phyloP scores from a whole-genome alignment of 78 protist species.

The Guillardia theta region DNA sequence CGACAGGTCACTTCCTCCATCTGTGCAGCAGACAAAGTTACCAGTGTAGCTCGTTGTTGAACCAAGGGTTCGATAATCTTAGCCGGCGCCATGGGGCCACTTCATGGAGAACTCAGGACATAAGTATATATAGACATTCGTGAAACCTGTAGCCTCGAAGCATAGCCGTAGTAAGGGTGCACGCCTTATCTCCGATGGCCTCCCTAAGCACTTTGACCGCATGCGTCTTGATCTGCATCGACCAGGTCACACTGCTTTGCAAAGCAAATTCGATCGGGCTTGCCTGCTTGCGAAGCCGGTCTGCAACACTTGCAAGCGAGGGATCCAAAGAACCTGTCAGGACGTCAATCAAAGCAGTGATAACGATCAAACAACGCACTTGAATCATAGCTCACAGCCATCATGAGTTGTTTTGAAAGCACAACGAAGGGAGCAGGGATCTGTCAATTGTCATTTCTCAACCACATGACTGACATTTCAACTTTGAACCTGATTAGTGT shows the following conservation, averaged over 20 bases:
- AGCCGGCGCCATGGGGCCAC: background rate
- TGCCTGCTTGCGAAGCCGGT: constrained; percentile 13
- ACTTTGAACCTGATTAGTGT: background rate
- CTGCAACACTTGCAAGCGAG: background rate
- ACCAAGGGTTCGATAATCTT: background rate
- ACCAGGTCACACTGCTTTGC: no score
- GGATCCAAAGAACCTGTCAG: no score
- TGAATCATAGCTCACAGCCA: background rate
- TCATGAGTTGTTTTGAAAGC: background rate
- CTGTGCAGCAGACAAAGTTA: background rate
- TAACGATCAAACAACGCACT: no score
- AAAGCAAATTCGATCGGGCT: no score
- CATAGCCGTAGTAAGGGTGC: background rate
- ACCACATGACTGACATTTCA: background rate
- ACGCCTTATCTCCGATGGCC: background rate
- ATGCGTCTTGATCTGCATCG: constrained; percentile 14
- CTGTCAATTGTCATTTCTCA: background rate
- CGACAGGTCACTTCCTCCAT: no score
- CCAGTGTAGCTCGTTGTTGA: background rate
- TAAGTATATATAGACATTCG: background rate
- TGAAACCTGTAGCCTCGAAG: background rate
- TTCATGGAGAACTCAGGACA: background rate
- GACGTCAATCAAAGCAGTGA: no score
- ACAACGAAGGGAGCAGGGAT: background rate
- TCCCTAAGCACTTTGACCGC: constrained; percentile 1